A percentile compares a stretch with the other conserved stretches of the same genome.
These are phyloP conservation scores for Bromus sterilis DNA, from an alignment of 176 grass and related monocot species.

Conservation along the genomic window DNA sequence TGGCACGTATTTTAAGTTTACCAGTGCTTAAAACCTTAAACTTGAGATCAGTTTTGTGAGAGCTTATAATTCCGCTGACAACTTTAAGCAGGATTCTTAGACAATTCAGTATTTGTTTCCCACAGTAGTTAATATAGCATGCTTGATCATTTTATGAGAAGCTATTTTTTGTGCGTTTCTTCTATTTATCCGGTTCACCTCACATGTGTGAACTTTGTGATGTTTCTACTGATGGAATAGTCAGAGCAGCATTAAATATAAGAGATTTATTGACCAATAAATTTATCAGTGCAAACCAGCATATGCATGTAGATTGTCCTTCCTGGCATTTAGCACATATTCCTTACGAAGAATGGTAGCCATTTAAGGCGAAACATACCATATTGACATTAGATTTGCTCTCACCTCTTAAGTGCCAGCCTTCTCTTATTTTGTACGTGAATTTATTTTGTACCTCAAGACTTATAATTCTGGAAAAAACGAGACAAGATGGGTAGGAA, in stretches of 20 bases:
- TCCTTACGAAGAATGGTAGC: not conserved
- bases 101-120: not conserved
- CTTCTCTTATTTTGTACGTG: not conserved
- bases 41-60: not conserved
- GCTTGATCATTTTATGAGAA: not conserved
- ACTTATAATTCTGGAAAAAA: not conserved
- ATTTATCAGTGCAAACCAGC: not conserved
- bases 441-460: not conserved
- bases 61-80: not conserved
- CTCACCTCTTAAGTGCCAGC: not conserved
- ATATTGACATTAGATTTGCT: not conserved
- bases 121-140: not conserved
- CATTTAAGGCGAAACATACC: not conserved
- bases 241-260: not conserved
- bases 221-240: not conserved
- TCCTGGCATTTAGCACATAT: not conserved
- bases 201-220: not conserved
- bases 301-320: not conserved
- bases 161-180: not conserved
- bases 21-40: not conserved
- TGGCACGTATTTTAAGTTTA: not conserved
- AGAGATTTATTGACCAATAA: not conserved
- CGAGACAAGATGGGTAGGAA: not conserved
- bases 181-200: not conserved
- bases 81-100: not conserved